Evolutionary conservation across 208 protist genomes (phyloP), one percentile per base, ranked within the genome.

Genomic region (Crithidia sp.): DNA sequence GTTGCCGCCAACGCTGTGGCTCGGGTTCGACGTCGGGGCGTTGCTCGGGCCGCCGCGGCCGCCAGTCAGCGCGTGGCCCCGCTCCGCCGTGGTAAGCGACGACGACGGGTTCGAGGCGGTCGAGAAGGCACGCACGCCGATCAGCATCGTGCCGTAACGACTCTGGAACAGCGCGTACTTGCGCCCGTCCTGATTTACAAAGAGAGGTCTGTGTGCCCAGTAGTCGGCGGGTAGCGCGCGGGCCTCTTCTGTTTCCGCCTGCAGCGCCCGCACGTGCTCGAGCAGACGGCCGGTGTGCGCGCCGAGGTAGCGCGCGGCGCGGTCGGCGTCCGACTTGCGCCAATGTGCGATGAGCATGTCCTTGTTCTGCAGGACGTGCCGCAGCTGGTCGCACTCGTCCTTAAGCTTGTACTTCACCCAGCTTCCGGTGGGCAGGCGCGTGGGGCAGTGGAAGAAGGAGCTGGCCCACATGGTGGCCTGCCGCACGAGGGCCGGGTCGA

Each of bases 391-490:
- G 55, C 77, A 85, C 76, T 95, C 90, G 67, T 92, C 86, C 77
- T 95, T 95, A n/a, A 95, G 83, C 75, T 93, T 95, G 83, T 93
- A 95, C 84, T 95, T 89, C 14, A 93, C 71, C 88, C 90, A 95
- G n/a, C 57, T 53, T 5, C 85, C 84, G 0, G 60, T 74, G 5
- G 66, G 67, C 0, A 91, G 55, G 39, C 60, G 72, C 2, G 76
- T 71, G 0, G 90, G 90, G 56, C 71, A 74, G 72, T 89, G 87
- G 52, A 95, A 87, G 57, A 95, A 83, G 57, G 82, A 81, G 63
- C 81, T 82, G 1, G 84, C 87, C 88, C 90, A 95, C 79, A 95
- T 75, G 12, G 78, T 72, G 2, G 86, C 85, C 65, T 95, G 81
- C 2, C 65, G 71, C 37, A 93, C 80, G 39, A 90, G 86, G 8